These are phyloP conservation scores for Brasenia schreberi DNA, from an alignment of 164 flowering plant species.

Conservation along the genomic window DNA sequence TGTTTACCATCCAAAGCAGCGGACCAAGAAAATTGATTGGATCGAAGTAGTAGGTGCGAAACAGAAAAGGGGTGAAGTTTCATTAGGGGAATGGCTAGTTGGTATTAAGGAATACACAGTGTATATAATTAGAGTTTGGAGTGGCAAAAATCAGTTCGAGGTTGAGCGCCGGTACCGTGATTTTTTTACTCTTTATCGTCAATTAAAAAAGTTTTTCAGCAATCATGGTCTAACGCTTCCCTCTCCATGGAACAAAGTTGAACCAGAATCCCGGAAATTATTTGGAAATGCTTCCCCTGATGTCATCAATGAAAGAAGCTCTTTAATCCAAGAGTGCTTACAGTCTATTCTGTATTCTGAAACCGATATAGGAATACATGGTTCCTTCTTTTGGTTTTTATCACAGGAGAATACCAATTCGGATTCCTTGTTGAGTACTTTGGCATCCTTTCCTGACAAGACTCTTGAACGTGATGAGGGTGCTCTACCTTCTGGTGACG, in stretches of 20 bases:
- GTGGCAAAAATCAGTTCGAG: slow-evolving; percentile 73
- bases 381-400: slow-evolving; percentile 52
- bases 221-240: slow-evolving; percentile 68
- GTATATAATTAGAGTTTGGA: slow-evolving; percentile 67
- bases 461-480: background rate
- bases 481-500: slow-evolving; percentile 1
- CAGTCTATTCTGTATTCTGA: slow-evolving; percentile 43
- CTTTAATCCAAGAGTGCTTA: slow-evolving; percentile 80
- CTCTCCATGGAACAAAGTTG: slow-evolving; percentile 67
- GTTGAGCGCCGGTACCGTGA: slow-evolving; percentile 92
- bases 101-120: slow-evolving; percentile 92
- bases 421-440: slow-evolving; percentile 22
- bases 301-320: slow-evolving; percentile 70
- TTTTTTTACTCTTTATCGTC: slow-evolving; percentile 61
- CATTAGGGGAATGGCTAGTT: slow-evolving; percentile 82
- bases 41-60: slow-evolving; percentile 83
- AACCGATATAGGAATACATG: slow-evolving; percentile 28
- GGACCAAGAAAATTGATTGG: slow-evolving; percentile 43
- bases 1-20: slow-evolving; percentile 15
- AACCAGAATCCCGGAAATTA: slow-evolving; percentile 67
- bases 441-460: slow-evolving; percentile 8
- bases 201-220: slow-evolving; percentile 43
- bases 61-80: slow-evolving; percentile 81
- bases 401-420: slow-evolving; percentile 40
- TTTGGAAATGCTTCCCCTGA: slow-evolving; percentile 86